These are phyloP conservation scores for Fusarium miscanthi DNA, from an alignment of 2,329 filamentous ascomycete species.

Conservation along the genomic window DNA sequence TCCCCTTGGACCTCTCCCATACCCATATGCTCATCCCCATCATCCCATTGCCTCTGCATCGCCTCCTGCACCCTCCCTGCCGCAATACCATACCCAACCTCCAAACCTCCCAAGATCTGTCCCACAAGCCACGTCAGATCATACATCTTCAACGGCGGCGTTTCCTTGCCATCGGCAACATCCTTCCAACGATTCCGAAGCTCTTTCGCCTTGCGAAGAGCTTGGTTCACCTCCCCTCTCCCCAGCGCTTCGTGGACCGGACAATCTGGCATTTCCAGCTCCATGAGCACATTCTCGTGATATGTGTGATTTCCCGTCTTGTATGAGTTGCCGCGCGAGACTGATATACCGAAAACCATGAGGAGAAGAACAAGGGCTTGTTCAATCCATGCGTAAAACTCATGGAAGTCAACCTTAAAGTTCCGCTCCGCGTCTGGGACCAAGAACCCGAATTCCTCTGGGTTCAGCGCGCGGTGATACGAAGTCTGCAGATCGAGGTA, in stretches of 20 bases:
- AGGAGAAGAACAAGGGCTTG: slow-evolving; percentile 75
- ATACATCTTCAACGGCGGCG: slow-evolving; percentile 64
- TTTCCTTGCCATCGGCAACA: slow-evolving; percentile 61
- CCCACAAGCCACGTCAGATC: slow-evolving; percentile 70
- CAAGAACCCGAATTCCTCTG: slow-evolving; percentile 50
- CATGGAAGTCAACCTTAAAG: slow-evolving; percentile 83
- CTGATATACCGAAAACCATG: slow-evolving; percentile 68
- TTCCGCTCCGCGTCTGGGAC: slow-evolving; percentile 68
- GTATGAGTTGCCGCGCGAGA: slow-evolving; percentile 50
- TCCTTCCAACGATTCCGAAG: slow-evolving; percentile 79
- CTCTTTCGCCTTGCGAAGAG: slow-evolving; percentile 74
- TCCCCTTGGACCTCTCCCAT: slow-evolving; percentile 24
- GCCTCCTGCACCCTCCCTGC: slow-evolving; percentile 54
- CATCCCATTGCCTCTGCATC: slow-evolving; percentile 54
- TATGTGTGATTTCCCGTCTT: slow-evolving; percentile 61
- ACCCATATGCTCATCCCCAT: slow-evolving; percentile 21
- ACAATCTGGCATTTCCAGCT: slow-evolving; percentile 66
- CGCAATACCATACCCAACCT: slow-evolving; percentile 66
- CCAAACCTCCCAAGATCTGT: slow-evolving; percentile 68
- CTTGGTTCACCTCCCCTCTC: slow-evolving; percentile 62
- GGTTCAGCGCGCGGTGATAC: slow-evolving; percentile 62
- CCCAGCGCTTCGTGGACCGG: slow-evolving; percentile 69
- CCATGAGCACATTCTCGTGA: slow-evolving; percentile 75
- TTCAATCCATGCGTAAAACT: slow-evolving; percentile 79
- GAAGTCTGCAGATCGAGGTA: slow-evolving; percentile 67